phyloP scores from a whole-genome alignment of 2,329 filamentous ascomycete genomes.

The Emergomyces pasteurianus region DNA sequence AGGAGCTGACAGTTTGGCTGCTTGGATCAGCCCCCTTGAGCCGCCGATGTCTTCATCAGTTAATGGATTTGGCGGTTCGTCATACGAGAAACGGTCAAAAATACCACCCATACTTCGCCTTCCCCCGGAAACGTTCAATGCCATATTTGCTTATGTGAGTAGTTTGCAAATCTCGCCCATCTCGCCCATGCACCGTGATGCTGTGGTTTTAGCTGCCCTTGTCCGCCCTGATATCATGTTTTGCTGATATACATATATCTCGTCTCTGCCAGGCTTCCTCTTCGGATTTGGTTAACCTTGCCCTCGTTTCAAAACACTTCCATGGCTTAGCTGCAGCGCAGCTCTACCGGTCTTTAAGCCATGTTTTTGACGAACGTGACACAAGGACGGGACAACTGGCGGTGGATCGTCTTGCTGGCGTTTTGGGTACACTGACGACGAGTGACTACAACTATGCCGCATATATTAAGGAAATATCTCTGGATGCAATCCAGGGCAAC shows the following conservation, averaged over 20 bases:
- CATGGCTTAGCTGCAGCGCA: constrained; percentile 46
- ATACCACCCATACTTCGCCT: constrained; percentile 14
- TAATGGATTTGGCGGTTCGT: background rate
- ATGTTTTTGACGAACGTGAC: constrained; percentile 51
- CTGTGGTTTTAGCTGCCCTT: background rate
- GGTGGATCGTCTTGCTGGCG: constrained; percentile 46
- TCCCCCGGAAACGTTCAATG: constrained; percentile 20
- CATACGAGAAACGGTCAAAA: background rate
- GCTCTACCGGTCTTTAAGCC: constrained; percentile 49
- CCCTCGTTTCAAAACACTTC: constrained; percentile 47
- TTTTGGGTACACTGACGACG: constrained; percentile 50
- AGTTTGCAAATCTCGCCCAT: background rate
- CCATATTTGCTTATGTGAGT: constrained; percentile 22
- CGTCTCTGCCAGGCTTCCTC: constrained; percentile 6
- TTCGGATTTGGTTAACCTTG: constrained; percentile 30
- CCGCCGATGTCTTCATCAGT: background rate
- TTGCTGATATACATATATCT: background rate
- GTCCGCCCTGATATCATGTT: background rate
- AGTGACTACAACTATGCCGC: constrained; percentile 53
- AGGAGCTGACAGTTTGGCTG: background rate
- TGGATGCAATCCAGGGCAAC: constrained; percentile 45
- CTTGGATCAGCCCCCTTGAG: background rate
- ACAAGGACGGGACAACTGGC: constrained; percentile 40
- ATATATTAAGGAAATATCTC: constrained; percentile 43
- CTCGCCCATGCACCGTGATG: background rate